phyloP scores from a whole-genome alignment of 495 filamentous ascomycete species.

The Hypoxylon trugodes region DNA sequence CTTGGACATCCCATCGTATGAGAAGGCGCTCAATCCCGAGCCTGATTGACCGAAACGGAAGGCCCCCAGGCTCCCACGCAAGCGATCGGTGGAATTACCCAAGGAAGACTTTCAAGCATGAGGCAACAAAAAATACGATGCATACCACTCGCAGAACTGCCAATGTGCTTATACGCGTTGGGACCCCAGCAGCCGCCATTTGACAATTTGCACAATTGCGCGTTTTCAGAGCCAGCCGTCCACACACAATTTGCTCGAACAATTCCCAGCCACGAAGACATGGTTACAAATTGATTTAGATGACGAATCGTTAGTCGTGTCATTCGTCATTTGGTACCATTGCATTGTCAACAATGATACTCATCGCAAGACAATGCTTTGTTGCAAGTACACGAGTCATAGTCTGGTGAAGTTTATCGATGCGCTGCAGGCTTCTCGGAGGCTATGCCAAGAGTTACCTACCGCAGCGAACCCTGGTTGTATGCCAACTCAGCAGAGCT shows the following conservation, averaged over 20 bases:
- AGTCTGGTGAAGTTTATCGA: slow-evolving; percentile 26
- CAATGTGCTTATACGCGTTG: neutral
- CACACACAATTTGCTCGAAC: neutral
- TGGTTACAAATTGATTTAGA: slow-evolving; percentile 17
- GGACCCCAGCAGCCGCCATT: neutral
- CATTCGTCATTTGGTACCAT: slow-evolving; percentile 20
- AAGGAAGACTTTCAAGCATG: neutral
- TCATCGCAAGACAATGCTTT: slow-evolving; percentile 1
- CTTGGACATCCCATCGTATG: slow-evolving; percentile 31
- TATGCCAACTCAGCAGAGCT: slow-evolving; percentile 39
- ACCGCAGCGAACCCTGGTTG: slow-evolving; percentile 26
- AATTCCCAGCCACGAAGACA: slow-evolving; percentile 9
- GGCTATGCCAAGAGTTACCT: slow-evolving; percentile 29
- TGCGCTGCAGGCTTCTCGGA: slow-evolving; percentile 21
- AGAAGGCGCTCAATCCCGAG: slow-evolving; percentile 21
- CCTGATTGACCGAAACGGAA: slow-evolving; percentile 9
- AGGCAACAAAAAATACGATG: slow-evolving; percentile 7
- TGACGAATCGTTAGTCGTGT: slow-evolving; percentile 19
- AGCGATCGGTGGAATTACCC: neutral
- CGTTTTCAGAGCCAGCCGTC: slow-evolving; percentile 1
- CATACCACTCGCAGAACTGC: slow-evolving; percentile 5
- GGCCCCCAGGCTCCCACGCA: neutral
- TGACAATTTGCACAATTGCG: neutral
- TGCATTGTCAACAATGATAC: slow-evolving; percentile 7
- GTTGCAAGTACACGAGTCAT: slow-evolving; percentile 13